phyloP scores from a whole-genome alignment of 2,329 filamentous ascomycete genomes.

The Hypoxylon sp. region DNA sequence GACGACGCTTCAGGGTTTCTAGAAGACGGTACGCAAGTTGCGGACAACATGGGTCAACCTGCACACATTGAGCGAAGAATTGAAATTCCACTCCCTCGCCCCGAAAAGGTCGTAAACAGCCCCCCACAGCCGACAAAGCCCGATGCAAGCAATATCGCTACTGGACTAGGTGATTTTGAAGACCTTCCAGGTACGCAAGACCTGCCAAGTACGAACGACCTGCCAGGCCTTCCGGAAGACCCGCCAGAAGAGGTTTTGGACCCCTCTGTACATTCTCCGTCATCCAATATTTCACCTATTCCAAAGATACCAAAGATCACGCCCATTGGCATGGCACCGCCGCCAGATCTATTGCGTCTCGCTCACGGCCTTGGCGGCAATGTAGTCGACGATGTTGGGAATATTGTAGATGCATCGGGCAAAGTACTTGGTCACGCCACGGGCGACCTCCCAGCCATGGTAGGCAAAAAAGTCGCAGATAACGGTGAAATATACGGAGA shows the following conservation, averaged over 20 bases:
- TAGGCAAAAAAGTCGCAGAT: constrained; percentile 63
- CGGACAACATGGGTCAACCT: constrained; percentile 54
- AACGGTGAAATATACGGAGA: constrained; percentile 64
- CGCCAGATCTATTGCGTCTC: constrained; percentile 54
- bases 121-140: constrained; percentile 32
- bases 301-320: constrained; percentile 61
- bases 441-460: constrained; percentile 69
- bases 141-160: constrained; percentile 30
- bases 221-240: constrained; percentile 48
- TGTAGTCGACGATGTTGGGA: constrained; percentile 68
- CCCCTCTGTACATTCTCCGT: constrained; percentile 53
- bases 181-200: constrained; percentile 47
- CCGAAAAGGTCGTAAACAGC: constrained; percentile 39
- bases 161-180: constrained; percentile 46
- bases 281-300: constrained; percentile 60
- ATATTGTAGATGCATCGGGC: constrained; percentile 65
- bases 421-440: constrained; percentile 67
- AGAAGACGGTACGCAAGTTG: constrained; percentile 29
- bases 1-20: neutral
- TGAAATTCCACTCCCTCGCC: constrained; percentile 53
- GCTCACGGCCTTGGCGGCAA: constrained; percentile 63
- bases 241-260: constrained; percentile 55
- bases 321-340: constrained; percentile 56
- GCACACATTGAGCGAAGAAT: constrained; percentile 52
- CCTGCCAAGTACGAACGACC: constrained; percentile 46